phyloP scores from a whole-genome alignment of 129 eudicot species.

The Tagetes erecta region DNA sequence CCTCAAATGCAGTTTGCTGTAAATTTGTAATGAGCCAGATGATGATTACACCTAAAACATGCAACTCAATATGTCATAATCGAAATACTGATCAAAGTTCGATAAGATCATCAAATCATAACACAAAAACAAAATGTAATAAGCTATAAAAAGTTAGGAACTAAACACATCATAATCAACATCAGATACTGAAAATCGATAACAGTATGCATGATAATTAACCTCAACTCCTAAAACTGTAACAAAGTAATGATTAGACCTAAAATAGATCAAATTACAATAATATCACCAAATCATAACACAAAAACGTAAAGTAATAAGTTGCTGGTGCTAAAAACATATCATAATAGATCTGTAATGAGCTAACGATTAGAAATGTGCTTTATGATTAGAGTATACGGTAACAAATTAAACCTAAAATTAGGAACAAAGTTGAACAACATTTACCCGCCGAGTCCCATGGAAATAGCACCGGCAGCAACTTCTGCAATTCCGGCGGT shows the following conservation, averaged over 20 bases:
- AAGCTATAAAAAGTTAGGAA: background rate
- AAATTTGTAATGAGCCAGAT: too few species aligned
- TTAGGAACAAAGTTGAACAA: background rate
- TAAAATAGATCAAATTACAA: too few species aligned
- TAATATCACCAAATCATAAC: too few species aligned
- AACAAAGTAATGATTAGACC: too few species aligned
- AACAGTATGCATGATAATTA: background rate
- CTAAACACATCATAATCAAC: background rate
- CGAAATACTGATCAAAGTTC: background rate
- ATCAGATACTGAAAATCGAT: background rate
- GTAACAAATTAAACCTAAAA: slow-evolving; percentile 10
- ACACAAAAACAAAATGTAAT: background rate
- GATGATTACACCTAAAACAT: too few species aligned
- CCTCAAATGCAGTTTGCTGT: slow-evolving; percentile 24
- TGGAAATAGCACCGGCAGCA: slow-evolving; percentile 95
- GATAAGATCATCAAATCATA: slow-evolving; percentile 11
- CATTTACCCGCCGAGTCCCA: slow-evolving; percentile 96
- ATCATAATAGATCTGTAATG: too few species aligned
- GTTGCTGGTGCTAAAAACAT: too few species aligned
- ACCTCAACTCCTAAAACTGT: too few species aligned
- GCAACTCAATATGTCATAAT: background rate
- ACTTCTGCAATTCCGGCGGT: slow-evolving; percentile 98
- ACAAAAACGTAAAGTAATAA: too few species aligned
- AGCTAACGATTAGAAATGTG: too few species aligned
- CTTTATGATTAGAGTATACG: background rate